Conservation (phyloP, 2,329 filamentous ascomycete genomes). For the Paecilomyces niveus region DNA sequence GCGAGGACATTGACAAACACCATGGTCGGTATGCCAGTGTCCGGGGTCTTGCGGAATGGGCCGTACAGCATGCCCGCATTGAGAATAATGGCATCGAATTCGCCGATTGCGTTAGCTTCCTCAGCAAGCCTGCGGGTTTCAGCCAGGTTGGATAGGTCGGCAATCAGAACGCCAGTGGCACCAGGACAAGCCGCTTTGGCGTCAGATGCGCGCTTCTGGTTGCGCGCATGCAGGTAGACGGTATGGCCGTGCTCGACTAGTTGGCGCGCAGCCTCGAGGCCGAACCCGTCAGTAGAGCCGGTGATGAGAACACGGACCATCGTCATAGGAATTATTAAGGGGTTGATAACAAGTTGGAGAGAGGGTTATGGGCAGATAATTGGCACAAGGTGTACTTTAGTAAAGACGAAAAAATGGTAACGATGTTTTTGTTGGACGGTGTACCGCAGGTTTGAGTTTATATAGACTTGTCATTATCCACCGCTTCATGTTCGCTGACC, state of each 20-base stretch:
- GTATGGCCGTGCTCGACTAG: conserved; percentile 33
- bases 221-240: background rate
- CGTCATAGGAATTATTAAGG: no score
- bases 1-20: background rate
- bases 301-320: conserved; percentile 48
- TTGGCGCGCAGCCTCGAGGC: conserved; percentile 43
- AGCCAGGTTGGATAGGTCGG: background rate
- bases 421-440: no score
- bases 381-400: no score
- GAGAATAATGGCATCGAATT: background rate
- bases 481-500: no score
- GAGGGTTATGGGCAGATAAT: no score
- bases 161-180: background rate
- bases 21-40: background rate
- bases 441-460: no score
- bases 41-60: background rate
- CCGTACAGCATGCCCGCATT: background rate
- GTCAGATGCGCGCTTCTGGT: background rate
- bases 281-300: conserved; percentile 52
- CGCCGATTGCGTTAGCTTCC: background rate
- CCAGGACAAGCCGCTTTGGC: no score
- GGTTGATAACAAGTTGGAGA: no score
- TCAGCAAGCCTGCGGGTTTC: background rate
- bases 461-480: no score
- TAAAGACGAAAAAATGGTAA: no score